phyloP scores from a whole-genome alignment of 2,329 filamentous ascomycete genomes.

The Colletotrichum echinochloae region DNA sequence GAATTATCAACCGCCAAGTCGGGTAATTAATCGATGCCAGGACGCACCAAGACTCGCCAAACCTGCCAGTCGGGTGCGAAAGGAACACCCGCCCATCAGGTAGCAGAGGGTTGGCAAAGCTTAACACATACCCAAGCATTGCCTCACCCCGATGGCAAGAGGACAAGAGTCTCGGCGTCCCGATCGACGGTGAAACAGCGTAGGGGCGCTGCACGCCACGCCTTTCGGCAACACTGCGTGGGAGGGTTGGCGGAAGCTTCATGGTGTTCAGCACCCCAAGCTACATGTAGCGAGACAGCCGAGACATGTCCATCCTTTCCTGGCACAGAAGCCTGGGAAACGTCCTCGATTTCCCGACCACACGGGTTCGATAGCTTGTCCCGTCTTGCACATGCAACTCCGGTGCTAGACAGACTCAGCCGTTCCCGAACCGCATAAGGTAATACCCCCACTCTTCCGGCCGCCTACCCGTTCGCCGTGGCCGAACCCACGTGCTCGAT shows the following conservation, averaged over 20 bases:
- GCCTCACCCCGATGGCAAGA: slow-evolving; percentile 19
- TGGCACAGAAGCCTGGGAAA: background rate
- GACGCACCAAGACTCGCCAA: slow-evolving; percentile 31
- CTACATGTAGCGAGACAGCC: background rate
- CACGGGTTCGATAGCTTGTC: background rate
- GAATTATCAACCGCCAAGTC: slow-evolving; percentile 20
- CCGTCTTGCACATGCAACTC: slow-evolving; percentile 1
- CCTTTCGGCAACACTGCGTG: background rate
- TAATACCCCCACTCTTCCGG: slow-evolving; percentile 10
- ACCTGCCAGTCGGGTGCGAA: slow-evolving; percentile 16
- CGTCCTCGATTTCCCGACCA: slow-evolving; percentile 7
- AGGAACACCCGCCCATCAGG: slow-evolving; percentile 3
- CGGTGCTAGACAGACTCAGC: slow-evolving; percentile 1
- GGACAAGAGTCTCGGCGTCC: slow-evolving; percentile 30
- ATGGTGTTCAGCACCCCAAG: background rate
- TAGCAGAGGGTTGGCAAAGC: slow-evolving; percentile 22
- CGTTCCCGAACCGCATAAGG: slow-evolving; percentile 14
- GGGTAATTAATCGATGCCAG: slow-evolving; percentile 26
- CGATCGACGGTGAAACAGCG: background rate
- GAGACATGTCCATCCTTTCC: background rate
- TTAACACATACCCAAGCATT: slow-evolving; percentile 22
- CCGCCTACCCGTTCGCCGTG: slow-evolving; percentile 15
- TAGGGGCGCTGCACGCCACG: slow-evolving; percentile 15
- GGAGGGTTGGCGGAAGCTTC: slow-evolving; percentile 28
- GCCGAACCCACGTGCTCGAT: slow-evolving; percentile 36